Percentiles rank a stretch among this genome's conserved stretches.
Conservation (phyloP, 352 stramenopile species). For the Phytophthora uliginosa region DNA sequence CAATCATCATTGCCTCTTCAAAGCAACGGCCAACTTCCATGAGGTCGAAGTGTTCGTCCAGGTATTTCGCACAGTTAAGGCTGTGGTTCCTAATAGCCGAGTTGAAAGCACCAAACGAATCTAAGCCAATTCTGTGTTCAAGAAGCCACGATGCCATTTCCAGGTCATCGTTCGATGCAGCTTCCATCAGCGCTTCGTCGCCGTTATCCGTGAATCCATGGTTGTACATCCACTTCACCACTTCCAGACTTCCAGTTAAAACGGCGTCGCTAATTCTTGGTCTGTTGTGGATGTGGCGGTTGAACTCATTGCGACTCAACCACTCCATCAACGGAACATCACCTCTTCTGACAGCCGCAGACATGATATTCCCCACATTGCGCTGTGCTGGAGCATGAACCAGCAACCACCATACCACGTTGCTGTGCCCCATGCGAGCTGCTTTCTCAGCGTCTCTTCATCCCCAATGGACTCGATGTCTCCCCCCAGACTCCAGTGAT, state of each 20-base stretch:
- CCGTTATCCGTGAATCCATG: background rate
- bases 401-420: background rate
- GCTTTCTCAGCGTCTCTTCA: background rate
- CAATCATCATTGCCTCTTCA: background rate
- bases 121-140: background rate
- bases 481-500: background rate
- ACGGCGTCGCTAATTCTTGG: background rate
- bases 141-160: background rate
- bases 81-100: background rate
- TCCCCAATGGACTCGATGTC: background rate
- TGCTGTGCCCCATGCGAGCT: background rate
- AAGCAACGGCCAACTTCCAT: background rate
- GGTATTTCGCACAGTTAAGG: background rate
- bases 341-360: background rate
- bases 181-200: background rate
- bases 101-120: background rate
- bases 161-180: background rate
- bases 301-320: background rate
- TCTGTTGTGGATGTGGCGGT: background rate
- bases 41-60: background rate
- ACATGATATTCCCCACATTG: background rate
- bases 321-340: background rate
- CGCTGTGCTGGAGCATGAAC: background rate
- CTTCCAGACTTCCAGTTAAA: background rate
- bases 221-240: background rate